Evolutionary conservation across 805 yeast species (phyloP).

Genomic region (Nakazawaea holstii): DNA sequence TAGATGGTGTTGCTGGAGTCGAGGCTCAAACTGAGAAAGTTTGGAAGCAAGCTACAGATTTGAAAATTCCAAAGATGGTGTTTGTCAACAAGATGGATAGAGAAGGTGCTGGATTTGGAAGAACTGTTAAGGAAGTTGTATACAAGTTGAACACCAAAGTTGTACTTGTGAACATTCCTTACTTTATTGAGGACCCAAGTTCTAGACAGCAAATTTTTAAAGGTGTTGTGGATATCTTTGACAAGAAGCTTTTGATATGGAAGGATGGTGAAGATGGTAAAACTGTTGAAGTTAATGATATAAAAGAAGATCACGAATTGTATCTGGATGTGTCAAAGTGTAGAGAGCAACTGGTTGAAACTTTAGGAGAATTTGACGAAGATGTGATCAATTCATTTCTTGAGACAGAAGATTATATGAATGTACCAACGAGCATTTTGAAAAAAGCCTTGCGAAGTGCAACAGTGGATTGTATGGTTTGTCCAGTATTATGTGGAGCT

Average conservation of each 20-base stretch:
- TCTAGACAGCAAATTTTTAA: slow-evolving; percentile 37
- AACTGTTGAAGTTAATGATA: slow-evolving; percentile 40
- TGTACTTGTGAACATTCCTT: slow-evolving; percentile 73
- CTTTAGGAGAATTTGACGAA: slow-evolving; percentile 81
- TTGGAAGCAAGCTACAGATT: slow-evolving; percentile 77
- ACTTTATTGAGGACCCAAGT: slow-evolving; percentile 42
- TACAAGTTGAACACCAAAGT: slow-evolving; percentile 69
- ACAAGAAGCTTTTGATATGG: slow-evolving; percentile 57
- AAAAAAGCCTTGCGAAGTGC: slow-evolving; percentile 56
- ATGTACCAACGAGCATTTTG: slow-evolving; percentile 51
- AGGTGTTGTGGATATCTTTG: slow-evolving; percentile 75
- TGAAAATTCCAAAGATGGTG: slow-evolving; percentile 68
- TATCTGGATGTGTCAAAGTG: slow-evolving; percentile 47
- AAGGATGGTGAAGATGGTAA: slow-evolving; percentile 40
- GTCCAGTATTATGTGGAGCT: slow-evolving; percentile 90
- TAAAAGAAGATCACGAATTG: slow-evolving; percentile 27
- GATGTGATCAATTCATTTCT: slow-evolving; percentile 69
- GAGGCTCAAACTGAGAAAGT: slow-evolving; percentile 98
- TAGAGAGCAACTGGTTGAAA: slow-evolving; percentile 76
- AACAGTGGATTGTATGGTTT: slow-evolving; percentile 50
- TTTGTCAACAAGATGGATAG: slow-evolving; percentile 95
- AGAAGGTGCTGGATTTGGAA: slow-evolving; percentile 89
- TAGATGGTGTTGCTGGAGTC: slow-evolving; percentile 97
- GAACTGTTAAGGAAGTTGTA: slow-evolving; percentile 83
- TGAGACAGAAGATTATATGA: slow-evolving; percentile 68